Evolutionary conservation across 176 grass and related monocot genomes (phyloP).

Genomic region (Saccharum officinarum): DNA sequence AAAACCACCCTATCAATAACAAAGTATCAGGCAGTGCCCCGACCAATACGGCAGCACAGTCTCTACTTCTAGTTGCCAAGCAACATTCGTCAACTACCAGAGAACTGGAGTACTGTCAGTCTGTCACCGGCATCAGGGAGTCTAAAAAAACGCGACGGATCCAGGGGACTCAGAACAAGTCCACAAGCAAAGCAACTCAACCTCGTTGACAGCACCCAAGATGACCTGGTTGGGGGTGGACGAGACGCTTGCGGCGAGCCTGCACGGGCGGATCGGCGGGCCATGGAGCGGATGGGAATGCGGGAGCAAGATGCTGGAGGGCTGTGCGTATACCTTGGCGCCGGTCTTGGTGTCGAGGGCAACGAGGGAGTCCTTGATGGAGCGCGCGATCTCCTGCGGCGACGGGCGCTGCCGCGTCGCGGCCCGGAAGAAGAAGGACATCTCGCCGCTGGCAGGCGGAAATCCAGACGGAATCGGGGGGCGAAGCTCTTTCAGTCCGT

Average conservation of each 20-base stretch:
- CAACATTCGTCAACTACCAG: not conserved
- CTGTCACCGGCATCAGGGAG: slow-evolving; percentile 20
- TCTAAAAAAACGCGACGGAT: not conserved
- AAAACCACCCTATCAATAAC: not conserved
- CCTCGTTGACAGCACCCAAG: not conserved
- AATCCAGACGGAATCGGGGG: slow-evolving; percentile 7
- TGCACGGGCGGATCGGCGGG: not conserved
- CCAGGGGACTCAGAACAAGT: not conserved
- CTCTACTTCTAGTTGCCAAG: not conserved
- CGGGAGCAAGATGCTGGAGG: not conserved
- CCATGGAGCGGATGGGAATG: not conserved
- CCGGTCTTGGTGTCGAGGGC: slow-evolving; percentile 91
- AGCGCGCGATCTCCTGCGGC: slow-evolving; percentile 59
- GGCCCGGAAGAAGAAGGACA: slow-evolving; percentile 88
- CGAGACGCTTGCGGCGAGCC: not conserved
- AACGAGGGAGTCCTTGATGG: slow-evolving; percentile 84
- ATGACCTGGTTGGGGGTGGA: not conserved
- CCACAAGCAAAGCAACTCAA: not conserved
- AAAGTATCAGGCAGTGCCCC: slow-evolving; percentile 6
- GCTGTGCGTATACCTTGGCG: slow-evolving; percentile 49
- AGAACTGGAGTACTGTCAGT: not conserved
- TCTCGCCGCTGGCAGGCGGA: slow-evolving; percentile 21
- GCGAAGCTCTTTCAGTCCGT: not conserved
- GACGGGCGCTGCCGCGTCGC: slow-evolving; percentile 44
- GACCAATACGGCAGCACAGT: not conserved